Evolutionary conservation across 352 stramenopile species (phyloP), one percentile per base, ranked within the genome.

Genomic region (Phytophthora constricta): DNA sequence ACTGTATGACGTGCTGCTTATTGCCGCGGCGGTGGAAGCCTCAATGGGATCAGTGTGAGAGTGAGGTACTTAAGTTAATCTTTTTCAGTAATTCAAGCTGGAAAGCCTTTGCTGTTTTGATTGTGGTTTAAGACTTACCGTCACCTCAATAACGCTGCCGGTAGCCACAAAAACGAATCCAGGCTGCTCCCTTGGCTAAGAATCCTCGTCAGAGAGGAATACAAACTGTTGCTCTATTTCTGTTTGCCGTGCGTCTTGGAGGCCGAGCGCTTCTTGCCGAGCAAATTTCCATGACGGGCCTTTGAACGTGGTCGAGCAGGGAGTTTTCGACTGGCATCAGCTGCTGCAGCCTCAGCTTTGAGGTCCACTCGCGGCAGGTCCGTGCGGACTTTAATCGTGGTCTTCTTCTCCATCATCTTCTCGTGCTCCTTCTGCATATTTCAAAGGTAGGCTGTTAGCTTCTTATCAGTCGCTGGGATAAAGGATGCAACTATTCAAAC

Each of bases 311-410:
- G 46, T 54, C 49, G 31, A 17, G 56, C 20, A 11, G 58, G 42
- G 10, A 70, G 16, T 27, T 70, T 77, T 51, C 58, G 65, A 5
- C 62, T 60, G 14, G 56, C 23, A n/a, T 61, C 17, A 11, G 50
- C 39, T 41, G 63, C 48, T 8, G 51, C 51, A 51, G 55, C 48
- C 52, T 73, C 66, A 23, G 65, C 69, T 62, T 86, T 84, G 20
- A 91, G 80, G 37, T 93, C 79, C 16, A 87, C 90, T 14, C 80
- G 81, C 10, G 83, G 85, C 60, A 93, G 59, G 26, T 90, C 85
- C 28, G 85, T 93, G 20, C 82, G 81, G 50, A 93, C 74, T 50
- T 89, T 68, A 33, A 89, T 70, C 19, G 56, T 84, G 7, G 76
- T 76, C 25, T 79, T 80, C 42, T 90, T 80, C 46, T 90, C 67